phyloP scores from a whole-genome alignment of 306 rosid species.

The Morella rubra region DNA sequence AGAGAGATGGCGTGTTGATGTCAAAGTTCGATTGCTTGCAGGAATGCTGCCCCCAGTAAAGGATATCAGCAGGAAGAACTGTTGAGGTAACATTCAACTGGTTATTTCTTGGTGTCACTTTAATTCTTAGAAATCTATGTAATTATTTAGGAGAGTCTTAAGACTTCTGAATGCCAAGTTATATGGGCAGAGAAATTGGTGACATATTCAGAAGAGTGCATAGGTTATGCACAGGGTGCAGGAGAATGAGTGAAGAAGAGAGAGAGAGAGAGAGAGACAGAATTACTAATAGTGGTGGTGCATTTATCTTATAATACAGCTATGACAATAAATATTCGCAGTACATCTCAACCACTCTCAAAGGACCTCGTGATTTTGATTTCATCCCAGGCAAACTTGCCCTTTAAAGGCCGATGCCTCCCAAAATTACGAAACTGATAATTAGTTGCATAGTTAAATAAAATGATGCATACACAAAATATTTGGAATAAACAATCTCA shows the following conservation, averaged over 20 bases:
- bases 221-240: not conserved
- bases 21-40: conserved; percentile 41
- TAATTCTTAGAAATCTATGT: conserved; percentile 10
- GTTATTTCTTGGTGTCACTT: conserved; percentile 19
- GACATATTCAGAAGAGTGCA: not conserved
- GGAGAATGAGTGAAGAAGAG: not conserved
- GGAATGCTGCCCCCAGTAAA: conserved; percentile 47
- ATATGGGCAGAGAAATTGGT: not conserved
- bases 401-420: too few relatives aligned
- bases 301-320: not conserved
- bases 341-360: too few relatives aligned
- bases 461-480: too few relatives aligned
- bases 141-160: not conserved
- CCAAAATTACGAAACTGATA: too few relatives aligned
- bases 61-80: conserved; percentile 68
- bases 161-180: not conserved
- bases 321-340: not conserved
- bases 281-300: not conserved
- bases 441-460: too few relatives aligned
- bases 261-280: not conserved
- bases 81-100: conserved; percentile 54
- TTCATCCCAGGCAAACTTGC: too few relatives aligned
- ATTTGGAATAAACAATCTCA: too few relatives aligned
- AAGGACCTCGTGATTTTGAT: too few relatives aligned
- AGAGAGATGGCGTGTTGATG: conserved; percentile 8